Evolutionary conservation across 2,329 filamentous ascomycete genomes (phyloP).

Genomic region (Pseudomassariella vexata): DNA sequence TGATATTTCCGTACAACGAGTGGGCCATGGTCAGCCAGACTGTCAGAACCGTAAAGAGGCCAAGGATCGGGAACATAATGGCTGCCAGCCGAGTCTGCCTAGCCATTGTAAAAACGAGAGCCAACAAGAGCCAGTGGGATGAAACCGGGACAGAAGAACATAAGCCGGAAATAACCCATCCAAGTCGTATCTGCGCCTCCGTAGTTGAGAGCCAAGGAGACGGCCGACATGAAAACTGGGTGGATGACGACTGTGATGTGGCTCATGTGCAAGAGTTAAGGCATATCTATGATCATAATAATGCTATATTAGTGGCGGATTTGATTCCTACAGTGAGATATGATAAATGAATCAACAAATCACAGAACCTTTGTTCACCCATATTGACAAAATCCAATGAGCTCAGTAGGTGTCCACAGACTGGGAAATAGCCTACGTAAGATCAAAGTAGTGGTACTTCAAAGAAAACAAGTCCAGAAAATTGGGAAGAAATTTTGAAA

Average conservation of each 20-base stretch:
- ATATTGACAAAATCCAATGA: no score
- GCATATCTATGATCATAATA: no score
- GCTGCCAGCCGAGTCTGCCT: slow-evolving; percentile 37
- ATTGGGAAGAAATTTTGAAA: no score
- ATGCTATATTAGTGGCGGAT: no score
- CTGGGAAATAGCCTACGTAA: no score
- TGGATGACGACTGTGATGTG: slow-evolving; percentile 42
- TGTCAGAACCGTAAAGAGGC: slow-evolving; percentile 33
- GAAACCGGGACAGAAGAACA: slow-evolving; percentile 27
- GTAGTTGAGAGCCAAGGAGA: slow-evolving; percentile 41
- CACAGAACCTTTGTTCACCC: no score
- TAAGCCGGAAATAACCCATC: slow-evolving; percentile 20
- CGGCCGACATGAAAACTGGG: slow-evolving; percentile 39
- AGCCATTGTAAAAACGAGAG: slow-evolving; percentile 38
- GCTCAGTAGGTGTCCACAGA: no score
- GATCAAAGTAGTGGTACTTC: no score
- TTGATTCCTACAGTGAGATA: no score
- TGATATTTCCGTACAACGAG: slow-evolving; percentile 31
- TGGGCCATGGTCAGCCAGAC: slow-evolving; percentile 37
- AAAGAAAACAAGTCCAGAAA: no score
- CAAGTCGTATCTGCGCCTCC: slow-evolving; percentile 43
- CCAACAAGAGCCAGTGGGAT: slow-evolving; percentile 36
- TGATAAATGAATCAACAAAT: no score
- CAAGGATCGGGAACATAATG: slow-evolving; percentile 29
- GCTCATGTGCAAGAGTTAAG: slow-evolving; percentile 35